These are phyloP conservation scores for Hyaloscypha finlandica DNA, from an alignment of 495 filamentous ascomycete genomes.

Conservation along the genomic window DNA sequence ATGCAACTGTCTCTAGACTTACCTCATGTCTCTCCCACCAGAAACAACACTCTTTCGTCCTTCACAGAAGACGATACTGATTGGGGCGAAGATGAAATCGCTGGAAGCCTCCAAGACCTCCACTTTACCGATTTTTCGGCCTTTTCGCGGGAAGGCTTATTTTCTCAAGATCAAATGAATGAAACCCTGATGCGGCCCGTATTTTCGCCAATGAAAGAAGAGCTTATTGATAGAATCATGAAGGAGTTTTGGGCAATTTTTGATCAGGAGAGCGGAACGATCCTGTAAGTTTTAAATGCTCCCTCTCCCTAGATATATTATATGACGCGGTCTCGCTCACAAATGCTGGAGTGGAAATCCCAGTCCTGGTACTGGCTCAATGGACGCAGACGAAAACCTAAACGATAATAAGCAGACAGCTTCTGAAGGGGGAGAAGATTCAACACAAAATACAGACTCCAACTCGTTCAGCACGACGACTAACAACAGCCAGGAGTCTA, in stretches of 20 bases:
- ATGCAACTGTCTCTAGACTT: no score
- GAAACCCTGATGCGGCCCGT: neutral
- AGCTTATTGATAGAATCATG: constrained; percentile 20
- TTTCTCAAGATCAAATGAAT: neutral
- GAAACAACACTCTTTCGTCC: neutral
- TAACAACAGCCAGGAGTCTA: constrained; percentile 40
- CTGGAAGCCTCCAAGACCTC: neutral
- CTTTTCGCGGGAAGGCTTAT: neutral
- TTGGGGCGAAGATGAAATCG: neutral
- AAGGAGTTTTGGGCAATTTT: constrained; percentile 25
- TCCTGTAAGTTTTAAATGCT: neutral
- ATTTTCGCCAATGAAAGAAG: constrained; percentile 11
- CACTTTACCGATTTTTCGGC: neutral
- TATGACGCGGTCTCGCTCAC: neutral
- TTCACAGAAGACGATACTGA: constrained; percentile 13
- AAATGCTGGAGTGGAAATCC: neutral
- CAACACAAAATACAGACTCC: neutral
- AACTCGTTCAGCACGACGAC: neutral
- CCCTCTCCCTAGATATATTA: no score
- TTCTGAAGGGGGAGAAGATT: neutral
- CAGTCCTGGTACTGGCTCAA: neutral
- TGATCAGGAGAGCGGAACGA: constrained; percentile 5
- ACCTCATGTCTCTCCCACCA: no score
- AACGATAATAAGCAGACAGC: neutral
- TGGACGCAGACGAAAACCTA: neutral